phyloP scores from a whole-genome alignment of 1,284 basidiomycete species.

The Tilletia horrida region DNA sequence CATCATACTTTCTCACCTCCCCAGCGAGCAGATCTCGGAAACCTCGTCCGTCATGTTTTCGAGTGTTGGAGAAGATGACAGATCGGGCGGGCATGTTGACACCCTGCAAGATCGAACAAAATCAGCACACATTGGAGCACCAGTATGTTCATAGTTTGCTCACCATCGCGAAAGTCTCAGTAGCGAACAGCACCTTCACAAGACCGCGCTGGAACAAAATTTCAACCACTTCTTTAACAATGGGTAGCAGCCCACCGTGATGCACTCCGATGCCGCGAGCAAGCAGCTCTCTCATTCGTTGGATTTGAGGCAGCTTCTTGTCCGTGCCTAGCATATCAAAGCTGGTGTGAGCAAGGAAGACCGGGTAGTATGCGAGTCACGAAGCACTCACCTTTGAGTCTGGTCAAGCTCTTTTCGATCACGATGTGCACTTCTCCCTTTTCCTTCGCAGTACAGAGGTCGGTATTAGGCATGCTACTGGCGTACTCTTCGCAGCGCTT shows the following conservation, averaged over 20 bases:
- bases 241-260: conserved; percentile 90
- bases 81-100: conserved; percentile 99
- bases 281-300: conserved; percentile 83
- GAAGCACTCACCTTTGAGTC: conserved; percentile 72
- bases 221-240: conserved; percentile 93
- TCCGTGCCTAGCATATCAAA: conserved; percentile 70
- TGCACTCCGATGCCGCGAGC: conserved; percentile 93
- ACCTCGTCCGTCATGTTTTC: conserved; percentile 90
- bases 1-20: conserved; percentile 45
- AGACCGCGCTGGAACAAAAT: conserved; percentile 91
- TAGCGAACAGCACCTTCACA: conserved; percentile 95
- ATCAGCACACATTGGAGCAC: background rate
- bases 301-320: conserved; percentile 89
- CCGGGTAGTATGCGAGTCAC: too few species aligned
- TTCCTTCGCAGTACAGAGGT: conserved; percentile 78
- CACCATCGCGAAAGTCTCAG: conserved; percentile 98
- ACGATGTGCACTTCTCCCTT: conserved; percentile 95
- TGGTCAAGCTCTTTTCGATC: conserved; percentile 83
- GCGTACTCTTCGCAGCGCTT: conserved; percentile 96
- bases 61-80: conserved; percentile 90
- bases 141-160: conserved; percentile 24
- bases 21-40: conserved; percentile 70
- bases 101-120: conserved; percentile 20
- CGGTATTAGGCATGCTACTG: conserved; percentile 77
- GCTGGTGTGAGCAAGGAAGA: too few species aligned